Conservation (phyloP, 2,329 filamentous ascomycete species). For the Fusarium newnesense region DNA sequence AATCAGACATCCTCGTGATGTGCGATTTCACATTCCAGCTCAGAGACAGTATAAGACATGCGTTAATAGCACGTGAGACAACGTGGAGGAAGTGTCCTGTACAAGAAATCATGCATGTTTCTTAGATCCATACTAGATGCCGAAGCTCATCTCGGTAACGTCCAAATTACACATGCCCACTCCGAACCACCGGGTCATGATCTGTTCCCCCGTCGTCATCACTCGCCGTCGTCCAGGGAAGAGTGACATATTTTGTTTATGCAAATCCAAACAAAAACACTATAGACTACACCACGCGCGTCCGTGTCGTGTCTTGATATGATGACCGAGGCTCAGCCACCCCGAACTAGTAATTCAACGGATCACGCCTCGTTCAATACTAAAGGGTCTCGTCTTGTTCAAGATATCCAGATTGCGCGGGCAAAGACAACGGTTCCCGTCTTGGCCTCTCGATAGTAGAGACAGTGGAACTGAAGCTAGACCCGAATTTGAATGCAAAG, state of each 20-base stretch:
- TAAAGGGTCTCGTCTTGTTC: not conserved
- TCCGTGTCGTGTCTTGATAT: conserved; percentile 5
- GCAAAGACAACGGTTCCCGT: conserved; percentile 22
- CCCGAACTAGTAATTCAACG: conserved; percentile 1
- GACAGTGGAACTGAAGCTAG: conserved; percentile 1
- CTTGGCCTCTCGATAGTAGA: conserved; percentile 18
- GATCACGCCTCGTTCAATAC: conserved; percentile 11
- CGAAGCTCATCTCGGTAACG: conserved; percentile 38
- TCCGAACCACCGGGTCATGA: conserved; percentile 29
- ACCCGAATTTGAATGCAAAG: not conserved
- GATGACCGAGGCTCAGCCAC: not conserved
- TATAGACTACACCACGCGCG: not conserved
- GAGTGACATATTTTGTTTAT: conserved; percentile 22
- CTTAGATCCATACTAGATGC: conserved; percentile 9
- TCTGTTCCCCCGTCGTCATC: conserved; percentile 27
- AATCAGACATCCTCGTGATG: not conserved
- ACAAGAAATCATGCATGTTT: conserved; percentile 28
- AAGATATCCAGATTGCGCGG: conserved; percentile 4
- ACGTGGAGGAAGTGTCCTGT: not conserved
- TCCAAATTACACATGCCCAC: conserved; percentile 23
- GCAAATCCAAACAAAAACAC: conserved; percentile 24
- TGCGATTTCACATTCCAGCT: conserved; percentile 19
- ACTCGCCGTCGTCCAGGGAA: conserved; percentile 24
- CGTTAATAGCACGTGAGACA: conserved; percentile 20
- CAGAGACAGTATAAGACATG: conserved; percentile 5